Evolutionary conservation across 2,329 filamentous ascomycete genomes (phyloP), one percentile per base, ranked within the genome.

Genomic region (Fusarium longipes): DNA sequence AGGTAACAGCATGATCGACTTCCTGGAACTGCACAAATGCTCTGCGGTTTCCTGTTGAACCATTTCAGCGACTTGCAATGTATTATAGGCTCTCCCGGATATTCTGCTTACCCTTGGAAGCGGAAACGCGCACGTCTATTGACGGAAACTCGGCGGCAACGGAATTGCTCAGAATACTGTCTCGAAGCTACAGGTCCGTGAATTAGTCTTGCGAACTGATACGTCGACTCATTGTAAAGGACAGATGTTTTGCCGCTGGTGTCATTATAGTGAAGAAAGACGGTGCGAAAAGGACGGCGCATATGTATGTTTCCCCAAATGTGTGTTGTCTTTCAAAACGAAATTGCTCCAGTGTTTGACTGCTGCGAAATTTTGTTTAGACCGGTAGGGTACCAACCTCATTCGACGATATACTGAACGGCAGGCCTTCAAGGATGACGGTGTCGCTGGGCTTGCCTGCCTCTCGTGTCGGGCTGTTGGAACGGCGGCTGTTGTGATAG

Each of bases 401-500:
- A 74, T 80, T 79, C 74, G 83, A 78, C 59, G 82, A 82, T 60
- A 85, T 77, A 55, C 81, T 81, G 57, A 77, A 73, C 30, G 84
- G 83, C 55, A 87, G 70, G 53, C 84, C 84, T 70, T 88, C 85
- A 40, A 88, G 77, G 52, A 87, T 85, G 50, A 87, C 78, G 32
- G 83, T 86, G 63, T 84, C 80, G 65, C 79, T 84, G 30, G 83
- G 83, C 57, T 70, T 73, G 47, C 80, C 80, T 27, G 79, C 78
- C 44, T 80, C 78, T 47, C 75, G 76, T 32, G 66, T 74, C 32
- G 74, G 79, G 57, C 77, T 80, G 25, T 68, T 73, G 27, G 78
- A 80, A 11, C 74, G 73, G 57, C 76, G 78, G 38, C 76, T 68
- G 51, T 74, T 75, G 36, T 71, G 65, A 35, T 71, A 65, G 24